Base-by-base conservation (phyloP, 2,329 filamentous ascomycete genomes). In the Aspergillus caelatus region DNA sequence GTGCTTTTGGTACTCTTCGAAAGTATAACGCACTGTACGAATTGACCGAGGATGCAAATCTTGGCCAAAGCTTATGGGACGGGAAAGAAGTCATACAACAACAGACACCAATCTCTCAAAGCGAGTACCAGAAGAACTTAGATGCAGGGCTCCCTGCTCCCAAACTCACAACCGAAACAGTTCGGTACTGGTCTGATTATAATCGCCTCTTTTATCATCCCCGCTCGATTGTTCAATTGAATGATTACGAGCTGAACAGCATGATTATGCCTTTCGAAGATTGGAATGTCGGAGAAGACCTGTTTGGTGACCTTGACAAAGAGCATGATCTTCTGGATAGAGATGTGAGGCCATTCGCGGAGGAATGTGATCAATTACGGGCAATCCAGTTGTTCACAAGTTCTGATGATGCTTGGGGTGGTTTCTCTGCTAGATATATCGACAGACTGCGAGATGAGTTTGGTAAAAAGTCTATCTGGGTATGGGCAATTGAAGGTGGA, bases 101-200 rank as follows among this genome's bases (percentile, higher is more conserved):
- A 71, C 85, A 92, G 71, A 76, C 85, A 57, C 83, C 85, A 10
- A 91, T 98, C 58, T 80, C 84, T 43, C 87, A 86, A 63, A 93
- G 87, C 73, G 82, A 88, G 54, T 98, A 97, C 76, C 93, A 96
- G 73, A 85, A 87, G 72, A 90, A 88, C 67, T 86, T 98, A 3
- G 91, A 97, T 69, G 79, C 87, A 34, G 93, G 93, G 26, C 75
- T 85, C 6, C 77, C 86, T 3, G 84, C 89, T 7, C 86, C 91
- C 0, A 80, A 83, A 58, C 84, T 97, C 23, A 90, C 85, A 1
- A 83, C 88, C 1, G 86, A 88, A 8, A 86, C 87, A 12, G 91
- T 98, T n/a, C 88, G 93, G 60, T 98, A 95, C 80, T 99, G 95
- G 94, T 96, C 93, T 36, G 95, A 99, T 78, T 98, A 93, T 78